These are phyloP conservation scores for Phialophora chinensis DNA, from an alignment of 2,329 filamentous ascomycete species.

Conservation along the genomic window DNA sequence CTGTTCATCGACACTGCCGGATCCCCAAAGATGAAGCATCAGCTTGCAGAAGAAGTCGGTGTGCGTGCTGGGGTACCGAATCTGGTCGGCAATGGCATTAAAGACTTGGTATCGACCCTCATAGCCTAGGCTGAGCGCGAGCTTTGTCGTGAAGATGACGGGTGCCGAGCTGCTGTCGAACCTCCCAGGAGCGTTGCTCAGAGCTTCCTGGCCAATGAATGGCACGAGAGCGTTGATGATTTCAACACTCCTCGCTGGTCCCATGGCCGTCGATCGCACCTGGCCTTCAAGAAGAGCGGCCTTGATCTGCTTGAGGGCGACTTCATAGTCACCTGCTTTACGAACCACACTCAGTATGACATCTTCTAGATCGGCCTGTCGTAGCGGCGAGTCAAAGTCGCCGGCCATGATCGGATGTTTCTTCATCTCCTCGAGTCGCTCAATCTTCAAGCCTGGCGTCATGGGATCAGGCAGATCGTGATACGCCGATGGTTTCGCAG, in stretches of 20 bases:
- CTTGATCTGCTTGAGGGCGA: conserved; percentile 72
- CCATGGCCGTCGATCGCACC: conserved; percentile 15
- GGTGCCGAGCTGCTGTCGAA: conserved; percentile 72
- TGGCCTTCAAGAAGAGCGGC: conserved; percentile 18
- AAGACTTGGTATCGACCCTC: conserved; percentile 86
- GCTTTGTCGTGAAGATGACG: conserved; percentile 73
- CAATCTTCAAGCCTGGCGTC: conserved; percentile 74
- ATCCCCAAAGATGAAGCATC: conserved; percentile 81
- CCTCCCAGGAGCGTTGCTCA: conserved; percentile 61
- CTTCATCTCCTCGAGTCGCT: conserved; percentile 75
- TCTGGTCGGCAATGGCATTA: conserved; percentile 84
- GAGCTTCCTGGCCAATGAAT: conserved; percentile 77
- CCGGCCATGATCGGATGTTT: conserved; percentile 69
- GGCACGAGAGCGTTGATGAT: conserved; percentile 84
- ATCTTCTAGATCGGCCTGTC: conserved; percentile 59
- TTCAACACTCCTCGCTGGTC: conserved; percentile 31
- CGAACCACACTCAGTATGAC: conserved; percentile 60
- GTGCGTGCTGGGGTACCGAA: conserved; percentile 85
- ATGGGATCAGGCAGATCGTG: conserved; percentile 76
- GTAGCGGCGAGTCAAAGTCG: conserved; percentile 61
- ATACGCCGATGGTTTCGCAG: conserved; percentile 73
- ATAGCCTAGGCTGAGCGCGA: conserved; percentile 75
- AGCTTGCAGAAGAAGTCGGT: conserved; percentile 92
- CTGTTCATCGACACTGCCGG: conserved; percentile 67
- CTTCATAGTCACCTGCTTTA: conserved; percentile 53